Evolutionary conservation across 371 early-diverging fungal genomes (phyloP).

Genomic region (Smittium culicis): DNA sequence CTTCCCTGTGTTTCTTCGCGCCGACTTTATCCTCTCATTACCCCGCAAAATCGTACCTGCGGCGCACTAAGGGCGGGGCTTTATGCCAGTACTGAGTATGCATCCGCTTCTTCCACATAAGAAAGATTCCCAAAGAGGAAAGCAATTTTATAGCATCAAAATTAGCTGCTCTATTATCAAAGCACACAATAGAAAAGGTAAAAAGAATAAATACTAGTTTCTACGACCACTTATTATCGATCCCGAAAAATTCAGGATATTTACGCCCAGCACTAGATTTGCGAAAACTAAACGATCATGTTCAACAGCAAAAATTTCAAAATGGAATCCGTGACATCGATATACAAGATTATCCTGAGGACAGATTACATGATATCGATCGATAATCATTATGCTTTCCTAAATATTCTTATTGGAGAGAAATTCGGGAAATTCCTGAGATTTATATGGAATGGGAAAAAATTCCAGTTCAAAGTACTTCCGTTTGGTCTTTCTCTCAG

Average conservation of each 20-base stretch:
- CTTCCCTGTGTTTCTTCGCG: background rate
- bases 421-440: slow-evolving; percentile 30
- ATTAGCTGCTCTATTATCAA: slow-evolving; percentile 8
- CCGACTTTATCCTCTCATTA: background rate
- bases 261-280: slow-evolving; percentile 24
- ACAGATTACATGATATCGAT: slow-evolving; percentile 27
- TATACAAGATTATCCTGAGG: slow-evolving; percentile 18
- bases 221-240: slow-evolving; percentile 6
- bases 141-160: background rate
- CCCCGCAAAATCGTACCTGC: background rate
- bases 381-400: slow-evolving; percentile 29
- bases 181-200: slow-evolving; percentile 9
- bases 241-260: slow-evolving; percentile 12
- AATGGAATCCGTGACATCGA: slow-evolving; percentile 25
- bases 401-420: slow-evolving; percentile 24
- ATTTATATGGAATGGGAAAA: slow-evolving; percentile 31
- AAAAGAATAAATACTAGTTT: background rate
- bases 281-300: slow-evolving; percentile 25
- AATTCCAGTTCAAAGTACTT: slow-evolving; percentile 33
- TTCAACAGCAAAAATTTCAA: slow-evolving; percentile 19
- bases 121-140: background rate
- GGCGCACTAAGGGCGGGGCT: background rate
- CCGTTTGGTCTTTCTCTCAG: slow-evolving; percentile 37
- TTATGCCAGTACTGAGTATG: background rate
- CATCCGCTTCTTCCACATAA: background rate